Evolutionary conservation across 768 basidiomycete species (phyloP).

Genomic region (Boletus rubropictus): DNA sequence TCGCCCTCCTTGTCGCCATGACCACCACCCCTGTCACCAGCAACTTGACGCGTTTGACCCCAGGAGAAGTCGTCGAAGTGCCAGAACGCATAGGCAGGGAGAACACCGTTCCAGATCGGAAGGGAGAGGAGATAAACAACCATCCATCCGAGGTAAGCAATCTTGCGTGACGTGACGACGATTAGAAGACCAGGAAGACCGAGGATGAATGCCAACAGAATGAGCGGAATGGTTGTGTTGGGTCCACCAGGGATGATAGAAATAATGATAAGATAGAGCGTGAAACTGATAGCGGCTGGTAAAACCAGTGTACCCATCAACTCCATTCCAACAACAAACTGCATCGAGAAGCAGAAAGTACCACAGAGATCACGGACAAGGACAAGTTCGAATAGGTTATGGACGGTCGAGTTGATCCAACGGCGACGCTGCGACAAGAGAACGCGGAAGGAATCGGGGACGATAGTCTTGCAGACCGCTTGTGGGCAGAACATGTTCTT

Average conservation of each 20-base stretch:
- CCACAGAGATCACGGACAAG: constrained; percentile 98
- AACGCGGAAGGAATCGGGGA: constrained; percentile 92
- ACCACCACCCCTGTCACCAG: constrained; percentile 63
- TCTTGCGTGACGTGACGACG: constrained; percentile 90
- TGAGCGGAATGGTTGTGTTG: constrained; percentile 82
- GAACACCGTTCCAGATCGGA: constrained; percentile 94
- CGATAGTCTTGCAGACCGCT: constrained; percentile 98
- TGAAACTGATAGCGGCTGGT: constrained; percentile 97
- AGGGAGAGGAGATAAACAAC: constrained; percentile 85
- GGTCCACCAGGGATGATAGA: constrained; percentile 78
- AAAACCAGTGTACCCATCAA: constrained; percentile 92
- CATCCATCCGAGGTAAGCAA: constrained; percentile 98
- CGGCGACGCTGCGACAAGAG: constrained; percentile 93
- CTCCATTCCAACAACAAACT: constrained; percentile 99
- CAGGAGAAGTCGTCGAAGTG: constrained; percentile 98
- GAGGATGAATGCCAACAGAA: constrained; percentile 88
- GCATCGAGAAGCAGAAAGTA: constrained; percentile 99
- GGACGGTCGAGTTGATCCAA: constrained; percentile 99
- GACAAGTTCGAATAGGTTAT: constrained; percentile 92
- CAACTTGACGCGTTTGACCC: constrained; percentile 87
- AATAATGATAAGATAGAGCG: constrained; percentile 84
- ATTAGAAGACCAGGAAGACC: constrained; percentile 95
- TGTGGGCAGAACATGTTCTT: constrained; percentile 99
- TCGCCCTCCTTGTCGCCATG: constrained; percentile 96
- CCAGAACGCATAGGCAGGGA: constrained; percentile 97